Conservation (phyloP, 2,329 filamentous ascomycete species). For the Nannizziopsis arthrosporioides region DNA sequence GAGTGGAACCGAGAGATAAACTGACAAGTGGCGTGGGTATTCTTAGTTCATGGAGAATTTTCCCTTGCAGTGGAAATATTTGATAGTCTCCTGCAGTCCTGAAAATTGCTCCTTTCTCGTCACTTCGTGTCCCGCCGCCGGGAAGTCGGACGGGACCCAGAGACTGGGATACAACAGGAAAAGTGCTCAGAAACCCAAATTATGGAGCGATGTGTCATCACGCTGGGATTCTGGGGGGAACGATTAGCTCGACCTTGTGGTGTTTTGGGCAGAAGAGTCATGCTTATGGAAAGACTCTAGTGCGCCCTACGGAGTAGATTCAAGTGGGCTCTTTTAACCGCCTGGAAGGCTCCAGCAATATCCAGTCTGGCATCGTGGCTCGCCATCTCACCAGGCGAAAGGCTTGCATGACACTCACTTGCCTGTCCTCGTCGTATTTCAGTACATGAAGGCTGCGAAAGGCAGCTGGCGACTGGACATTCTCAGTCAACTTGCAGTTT, state of each 20-base stretch:
- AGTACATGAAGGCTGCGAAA: background rate
- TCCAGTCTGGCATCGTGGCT: background rate
- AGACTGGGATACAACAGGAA: constrained; percentile 4
- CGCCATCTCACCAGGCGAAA: background rate
- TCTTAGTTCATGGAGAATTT: background rate
- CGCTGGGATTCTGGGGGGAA: too few species aligned
- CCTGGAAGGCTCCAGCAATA: too few species aligned
- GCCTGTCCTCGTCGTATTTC: background rate
- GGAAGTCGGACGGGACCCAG: background rate
- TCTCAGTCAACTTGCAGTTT: background rate
- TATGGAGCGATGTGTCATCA: background rate
- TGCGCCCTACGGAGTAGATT: too few species aligned
- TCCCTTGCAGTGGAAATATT: background rate
- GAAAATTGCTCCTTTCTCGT: background rate
- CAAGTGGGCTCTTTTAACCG: too few species aligned
- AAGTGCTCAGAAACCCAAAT: background rate
- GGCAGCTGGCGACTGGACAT: constrained; percentile 3
- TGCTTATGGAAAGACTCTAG: too few species aligned
- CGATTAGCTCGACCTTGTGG: too few species aligned
- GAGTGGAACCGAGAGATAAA: constrained; percentile 1
- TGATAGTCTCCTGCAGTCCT: background rate
- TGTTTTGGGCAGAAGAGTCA: too few species aligned
- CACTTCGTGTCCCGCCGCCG: background rate
- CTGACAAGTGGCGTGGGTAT: background rate
- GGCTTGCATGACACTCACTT: background rate